Base-by-base conservation (phyloP, 2,329 filamentous ascomycete species). In the Phialophora tarda region DNA sequence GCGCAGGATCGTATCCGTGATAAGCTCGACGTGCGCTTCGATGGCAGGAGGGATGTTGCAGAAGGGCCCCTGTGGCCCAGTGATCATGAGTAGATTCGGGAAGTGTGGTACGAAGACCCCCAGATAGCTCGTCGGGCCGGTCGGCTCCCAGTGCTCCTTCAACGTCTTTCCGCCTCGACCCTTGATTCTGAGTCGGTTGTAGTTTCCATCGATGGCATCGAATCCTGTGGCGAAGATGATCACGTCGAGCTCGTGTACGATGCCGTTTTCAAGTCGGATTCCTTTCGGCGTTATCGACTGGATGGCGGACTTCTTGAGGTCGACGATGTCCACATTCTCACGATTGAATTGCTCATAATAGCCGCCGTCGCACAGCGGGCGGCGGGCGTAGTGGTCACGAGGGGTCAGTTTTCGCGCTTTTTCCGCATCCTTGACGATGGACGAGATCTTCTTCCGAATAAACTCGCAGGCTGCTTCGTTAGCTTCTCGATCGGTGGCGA, bases 11-110 rank as follows among this genome's bases (percentile, higher is more conserved):
- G 38, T 32, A 28, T 23, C 38, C 10, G 30, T 53, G 23, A 68
- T 63, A 84, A 84, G 88, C 0, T 83, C 77, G 2, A 84, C 85
- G 69, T 88, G 85, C 0, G 84, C 70, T 68, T 87, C 84, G 14
- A 84, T 80, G 0, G 77, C 80, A 0, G 82, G 80, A 0, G 86
- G 86, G 0, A 85, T 85, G 69, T 88, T 88, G 73, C 78, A 74
- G 4, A 87, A 76, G 0, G 85, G 86, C 0, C 78, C 83, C 26
- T 88, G 85, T 0, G 81, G 76, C 0, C 85, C 85, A 69, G 86
- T 87, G 60, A 83, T 69, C 62, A 80, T 79, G 74, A 84, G 82
- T 76, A 83, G 77, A 54, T 85, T 85, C 0, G 82, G 80, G 65
- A 81, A 82, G 4, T 75, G 74, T 23, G 75, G 67, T 6, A 77